Evolutionary conservation across 495 filamentous ascomycete species (phyloP).

Genomic region (Annulohypoxylon bovei): DNA sequence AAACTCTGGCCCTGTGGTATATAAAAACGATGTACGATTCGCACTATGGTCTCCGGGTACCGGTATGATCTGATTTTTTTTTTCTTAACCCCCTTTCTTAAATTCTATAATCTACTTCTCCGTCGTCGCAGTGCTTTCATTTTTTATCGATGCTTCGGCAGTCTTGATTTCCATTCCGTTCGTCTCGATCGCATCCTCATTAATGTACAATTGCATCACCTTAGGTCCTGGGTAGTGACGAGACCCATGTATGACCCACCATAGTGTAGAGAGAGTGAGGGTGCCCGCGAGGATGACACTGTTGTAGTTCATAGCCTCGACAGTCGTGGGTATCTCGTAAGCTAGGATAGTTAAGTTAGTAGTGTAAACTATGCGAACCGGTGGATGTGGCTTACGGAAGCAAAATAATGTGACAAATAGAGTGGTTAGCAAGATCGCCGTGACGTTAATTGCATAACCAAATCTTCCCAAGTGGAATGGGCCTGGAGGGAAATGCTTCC

Average conservation of each 20-base stretch:
- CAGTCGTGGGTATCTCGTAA: conserved; percentile 64
- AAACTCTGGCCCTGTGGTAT: neutral
- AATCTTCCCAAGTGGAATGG: conserved; percentile 73
- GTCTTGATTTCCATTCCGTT: conserved; percentile 20
- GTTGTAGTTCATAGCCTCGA: conserved; percentile 76
- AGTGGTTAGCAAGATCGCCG: conserved; percentile 71
- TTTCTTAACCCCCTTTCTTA: neutral
- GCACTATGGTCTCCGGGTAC: neutral
- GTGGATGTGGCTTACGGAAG: conserved; percentile 58
- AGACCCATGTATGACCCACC: conserved; percentile 71
- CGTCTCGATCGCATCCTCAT: conserved; percentile 43
- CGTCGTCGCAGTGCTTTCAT: neutral
- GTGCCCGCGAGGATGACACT: conserved; percentile 70
- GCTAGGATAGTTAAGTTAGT: conserved; percentile 51
- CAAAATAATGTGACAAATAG: conserved; percentile 79
- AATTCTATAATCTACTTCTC: neutral
- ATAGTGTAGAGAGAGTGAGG: conserved; percentile 61
- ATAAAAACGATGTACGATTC: neutral
- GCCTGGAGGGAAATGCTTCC: conserved; percentile 71
- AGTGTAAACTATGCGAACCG: neutral
- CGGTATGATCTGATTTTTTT: neutral
- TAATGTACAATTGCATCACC: conserved; percentile 59
- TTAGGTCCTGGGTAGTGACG: conserved; percentile 69
- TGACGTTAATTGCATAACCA: conserved; percentile 68
- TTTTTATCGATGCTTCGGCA: neutral